A percentile compares a stretch with the other conserved stretches of the same genome.
phyloP scores from a whole-genome alignment of 2,329 filamentous ascomycete genomes.

The Scopulariopsis brevicaulis region DNA sequence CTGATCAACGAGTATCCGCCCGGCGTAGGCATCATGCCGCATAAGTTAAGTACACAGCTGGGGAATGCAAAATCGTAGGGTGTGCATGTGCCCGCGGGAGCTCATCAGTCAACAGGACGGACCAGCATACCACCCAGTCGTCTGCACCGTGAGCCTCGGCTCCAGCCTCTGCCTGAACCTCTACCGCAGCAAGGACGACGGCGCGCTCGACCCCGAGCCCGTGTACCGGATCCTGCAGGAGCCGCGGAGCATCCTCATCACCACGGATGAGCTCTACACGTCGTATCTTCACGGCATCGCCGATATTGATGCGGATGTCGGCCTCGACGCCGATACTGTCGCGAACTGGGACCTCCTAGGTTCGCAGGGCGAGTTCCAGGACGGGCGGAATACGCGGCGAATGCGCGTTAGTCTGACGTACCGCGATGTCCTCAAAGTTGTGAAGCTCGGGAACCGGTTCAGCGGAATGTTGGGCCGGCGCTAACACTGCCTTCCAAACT shows the following conservation, averaged over 20 bases:
- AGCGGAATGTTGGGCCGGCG: constrained; percentile 32
- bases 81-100: constrained; percentile 1
- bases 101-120: constrained; percentile 49
- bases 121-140: constrained; percentile 72
- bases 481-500: constrained; percentile 11
- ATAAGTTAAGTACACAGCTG: constrained; percentile 46
- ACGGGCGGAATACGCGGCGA: constrained; percentile 43
- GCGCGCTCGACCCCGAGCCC: constrained; percentile 39
- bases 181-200: constrained; percentile 50
- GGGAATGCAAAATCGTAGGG: neutral
- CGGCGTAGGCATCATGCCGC: constrained; percentile 91
- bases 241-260: constrained; percentile 68
- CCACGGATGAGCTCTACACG: constrained; percentile 55
- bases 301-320: constrained; percentile 51
- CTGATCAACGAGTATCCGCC: constrained; percentile 86
- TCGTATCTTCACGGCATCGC: constrained; percentile 67
- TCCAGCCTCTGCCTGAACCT: constrained; percentile 69
- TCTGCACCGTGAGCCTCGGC: constrained; percentile 83
- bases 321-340: constrained; percentile 49
- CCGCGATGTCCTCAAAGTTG: constrained; percentile 76
- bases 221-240: constrained; percentile 64
- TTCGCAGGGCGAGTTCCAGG: constrained; percentile 28
- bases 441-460: constrained; percentile 58
- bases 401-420: constrained; percentile 67
- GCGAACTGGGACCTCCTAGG: constrained; percentile 62